These are phyloP conservation scores for Phytophthora tubulina DNA, from an alignment of 352 stramenopile species.

Conservation along the genomic window DNA sequence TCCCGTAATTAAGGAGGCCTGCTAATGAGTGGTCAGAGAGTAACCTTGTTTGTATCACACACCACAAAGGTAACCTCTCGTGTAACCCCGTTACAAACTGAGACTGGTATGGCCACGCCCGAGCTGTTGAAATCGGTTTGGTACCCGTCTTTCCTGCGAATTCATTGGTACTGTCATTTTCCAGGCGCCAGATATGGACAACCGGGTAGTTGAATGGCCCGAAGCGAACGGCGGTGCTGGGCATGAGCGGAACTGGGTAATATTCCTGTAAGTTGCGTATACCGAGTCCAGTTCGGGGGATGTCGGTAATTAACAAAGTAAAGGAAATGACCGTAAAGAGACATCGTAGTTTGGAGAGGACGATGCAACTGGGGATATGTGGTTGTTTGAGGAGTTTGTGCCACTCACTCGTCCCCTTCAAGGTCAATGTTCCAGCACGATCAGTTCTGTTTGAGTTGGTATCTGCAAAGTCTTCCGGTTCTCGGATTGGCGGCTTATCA, in stretches of 20 bases:
- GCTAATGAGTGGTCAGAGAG: no score
- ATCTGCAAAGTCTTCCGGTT: neutral
- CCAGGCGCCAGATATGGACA: slow-evolving; percentile 34
- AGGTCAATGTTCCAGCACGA: slow-evolving; percentile 3
- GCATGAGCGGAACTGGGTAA: slow-evolving; percentile 37
- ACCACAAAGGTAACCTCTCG: no score
- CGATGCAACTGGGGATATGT: slow-evolving; percentile 41
- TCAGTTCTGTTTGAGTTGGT: neutral
- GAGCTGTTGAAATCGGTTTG: slow-evolving; percentile 15
- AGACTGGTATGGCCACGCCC: slow-evolving; percentile 52
- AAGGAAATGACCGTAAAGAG: slow-evolving; percentile 51
- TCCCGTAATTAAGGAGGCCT: no score
- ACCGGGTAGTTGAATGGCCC: slow-evolving; percentile 61
- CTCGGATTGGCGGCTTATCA: neutral
- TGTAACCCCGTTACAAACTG: slow-evolving; percentile 13
- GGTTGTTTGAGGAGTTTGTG: slow-evolving; percentile 24
- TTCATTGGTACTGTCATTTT: neutral
- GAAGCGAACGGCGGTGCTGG: slow-evolving; percentile 44
- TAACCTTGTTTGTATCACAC: no score
- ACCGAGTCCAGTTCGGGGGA: slow-evolving; percentile 58
- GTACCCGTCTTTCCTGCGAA: slow-evolving; percentile 34
- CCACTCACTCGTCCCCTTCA: slow-evolving; percentile 10
- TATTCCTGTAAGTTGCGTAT: slow-evolving; percentile 35
- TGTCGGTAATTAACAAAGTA: slow-evolving; percentile 55
- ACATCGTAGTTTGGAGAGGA: slow-evolving; percentile 42